Evolutionary conservation across 129 eudicot species (phyloP).

Genomic region (Arctium lappa): DNA sequence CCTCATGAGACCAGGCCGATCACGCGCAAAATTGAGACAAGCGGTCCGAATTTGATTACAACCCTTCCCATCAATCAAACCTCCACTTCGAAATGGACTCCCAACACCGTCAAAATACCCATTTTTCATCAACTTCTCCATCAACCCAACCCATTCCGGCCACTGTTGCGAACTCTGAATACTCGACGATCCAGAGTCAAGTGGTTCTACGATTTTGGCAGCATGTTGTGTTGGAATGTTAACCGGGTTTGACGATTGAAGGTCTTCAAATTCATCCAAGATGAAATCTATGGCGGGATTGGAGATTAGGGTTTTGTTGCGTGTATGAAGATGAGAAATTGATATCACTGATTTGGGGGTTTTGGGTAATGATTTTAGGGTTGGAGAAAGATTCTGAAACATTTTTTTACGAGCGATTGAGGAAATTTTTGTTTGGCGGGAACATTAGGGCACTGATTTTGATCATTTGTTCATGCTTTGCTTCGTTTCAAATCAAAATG

Average conservation of each 20-base stretch:
- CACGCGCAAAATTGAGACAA: conserved; percentile 66
- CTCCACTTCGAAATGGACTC: conserved; percentile 37
- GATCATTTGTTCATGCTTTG: neutral
- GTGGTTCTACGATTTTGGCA: neutral
- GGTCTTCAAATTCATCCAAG: conserved; percentile 35
- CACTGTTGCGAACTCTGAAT: conserved; percentile 46
- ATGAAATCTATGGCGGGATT: conserved; percentile 56
- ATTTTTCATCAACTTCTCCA: conserved; percentile 44
- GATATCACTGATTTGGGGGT: conserved; percentile 16
- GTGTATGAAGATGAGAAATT: conserved; percentile 29
- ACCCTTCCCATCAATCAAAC: conserved; percentile 41
- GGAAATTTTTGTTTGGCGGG: conserved; percentile 21
- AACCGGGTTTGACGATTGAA: conserved; percentile 24
- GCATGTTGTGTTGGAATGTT: conserved; percentile 6
- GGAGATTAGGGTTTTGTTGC: conserved; percentile 19
- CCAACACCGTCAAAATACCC: conserved; percentile 58
- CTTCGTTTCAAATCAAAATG: no score
- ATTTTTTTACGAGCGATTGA: conserved; percentile 17
- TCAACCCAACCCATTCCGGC: conserved; percentile 77
- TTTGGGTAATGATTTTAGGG: conserved; percentile 28
- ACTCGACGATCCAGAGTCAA: neutral
- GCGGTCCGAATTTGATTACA: conserved; percentile 57
- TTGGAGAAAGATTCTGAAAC: conserved; percentile 28
- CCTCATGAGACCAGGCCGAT: conserved; percentile 61
- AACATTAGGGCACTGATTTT: neutral